Evolutionary conservation across 345 rosid species (phyloP).

Genomic region (Rhizophora apiculata): DNA sequence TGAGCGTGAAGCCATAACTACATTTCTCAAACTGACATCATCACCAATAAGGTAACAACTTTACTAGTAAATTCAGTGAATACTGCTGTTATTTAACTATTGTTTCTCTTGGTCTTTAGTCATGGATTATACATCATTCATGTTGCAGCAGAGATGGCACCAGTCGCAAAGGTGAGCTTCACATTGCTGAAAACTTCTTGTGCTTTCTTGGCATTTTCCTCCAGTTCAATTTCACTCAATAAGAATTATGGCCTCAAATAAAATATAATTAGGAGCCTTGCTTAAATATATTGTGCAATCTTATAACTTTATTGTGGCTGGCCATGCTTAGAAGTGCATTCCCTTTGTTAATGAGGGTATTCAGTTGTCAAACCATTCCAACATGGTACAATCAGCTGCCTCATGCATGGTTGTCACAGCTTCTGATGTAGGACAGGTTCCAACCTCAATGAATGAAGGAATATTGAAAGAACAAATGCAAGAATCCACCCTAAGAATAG

Average conservation of each 20-base stretch:
- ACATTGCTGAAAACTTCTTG: constrained; percentile 14
- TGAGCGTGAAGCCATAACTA: constrained; percentile 58
- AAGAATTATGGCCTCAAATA: not conserved
- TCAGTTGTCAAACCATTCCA: not conserved
- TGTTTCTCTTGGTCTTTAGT: constrained; percentile 55
- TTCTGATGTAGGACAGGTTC: too few relatives aligned
- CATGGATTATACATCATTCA: constrained; percentile 79
- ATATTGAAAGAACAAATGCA: too few relatives aligned
- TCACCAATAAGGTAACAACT: constrained; percentile 55
- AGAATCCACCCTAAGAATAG: too few relatives aligned
- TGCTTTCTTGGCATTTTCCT: not conserved
- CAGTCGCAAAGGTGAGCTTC: constrained; percentile 87
- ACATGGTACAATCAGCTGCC: too few relatives aligned
- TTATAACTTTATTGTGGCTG: not conserved
- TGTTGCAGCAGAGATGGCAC: constrained; percentile 98
- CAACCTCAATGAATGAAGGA: too few relatives aligned
- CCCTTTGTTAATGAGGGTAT: not conserved
- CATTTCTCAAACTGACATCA: constrained; percentile 57
- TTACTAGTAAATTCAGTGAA: constrained; percentile 6
- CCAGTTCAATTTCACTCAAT: not conserved
- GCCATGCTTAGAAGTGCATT: not conserved
- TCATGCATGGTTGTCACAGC: too few relatives aligned
- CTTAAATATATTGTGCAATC: not conserved
- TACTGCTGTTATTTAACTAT: constrained; percentile 24
- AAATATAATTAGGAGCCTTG: constrained; percentile 8